Evolutionary conservation across 2,329 filamentous ascomycete species (phyloP).

Genomic region (Fusarium clavum): DNA sequence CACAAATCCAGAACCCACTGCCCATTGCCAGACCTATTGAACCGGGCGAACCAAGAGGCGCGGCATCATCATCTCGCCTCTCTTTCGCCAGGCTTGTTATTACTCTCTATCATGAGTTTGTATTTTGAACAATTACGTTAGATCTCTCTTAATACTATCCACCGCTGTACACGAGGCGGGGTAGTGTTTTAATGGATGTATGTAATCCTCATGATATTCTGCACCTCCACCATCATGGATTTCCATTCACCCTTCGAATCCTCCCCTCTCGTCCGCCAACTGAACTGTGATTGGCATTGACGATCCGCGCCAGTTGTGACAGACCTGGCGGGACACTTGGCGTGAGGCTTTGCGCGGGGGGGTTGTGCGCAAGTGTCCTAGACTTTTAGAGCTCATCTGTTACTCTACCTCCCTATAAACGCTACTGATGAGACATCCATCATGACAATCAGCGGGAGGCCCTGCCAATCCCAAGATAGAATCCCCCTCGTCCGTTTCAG

Average conservation of each 20-base stretch:
- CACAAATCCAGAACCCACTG: conserved; percentile 35
- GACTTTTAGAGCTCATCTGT: not conserved
- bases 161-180: not conserved
- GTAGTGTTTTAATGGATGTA: conserved; percentile 23
- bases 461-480: not conserved
- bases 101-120: conserved; percentile 31
- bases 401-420: not conserved
- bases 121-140: conserved; percentile 29
- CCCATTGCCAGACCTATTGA: conserved; percentile 37
- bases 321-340: conserved; percentile 31
- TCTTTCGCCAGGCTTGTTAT: conserved; percentile 27
- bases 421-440: not conserved
- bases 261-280: conserved; percentile 27
- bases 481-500: conserved; percentile 20
- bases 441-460: not conserved
- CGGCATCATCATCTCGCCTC: conserved; percentile 34
- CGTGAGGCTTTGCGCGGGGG: conserved; percentile 19
- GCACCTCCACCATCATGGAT: conserved; percentile 36
- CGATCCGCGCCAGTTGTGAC: conserved; percentile 44
- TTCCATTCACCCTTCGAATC: conserved; percentile 28
- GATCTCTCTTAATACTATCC: not conserved
- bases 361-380: conserved; percentile 15
- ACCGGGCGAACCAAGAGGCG: conserved; percentile 25
- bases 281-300: conserved; percentile 12
- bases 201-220: not conserved